These are phyloP conservation scores for Gryganskiella cystojenkinii DNA, from an alignment of 192 early-diverging fungal genomes.

Conservation along the genomic window DNA sequence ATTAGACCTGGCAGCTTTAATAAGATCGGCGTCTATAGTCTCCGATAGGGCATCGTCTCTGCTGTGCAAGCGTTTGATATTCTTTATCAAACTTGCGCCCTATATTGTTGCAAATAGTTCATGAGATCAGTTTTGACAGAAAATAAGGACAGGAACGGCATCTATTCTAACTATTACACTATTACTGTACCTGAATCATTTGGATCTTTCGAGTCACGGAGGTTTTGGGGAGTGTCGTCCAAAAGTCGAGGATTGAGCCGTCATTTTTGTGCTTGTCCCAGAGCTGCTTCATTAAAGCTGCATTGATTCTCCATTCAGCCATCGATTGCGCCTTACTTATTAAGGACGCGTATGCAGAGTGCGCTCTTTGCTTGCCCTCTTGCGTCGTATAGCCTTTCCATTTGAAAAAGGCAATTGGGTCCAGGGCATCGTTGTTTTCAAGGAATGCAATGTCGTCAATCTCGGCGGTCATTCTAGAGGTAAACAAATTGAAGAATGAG, in stretches of 20 bases:
- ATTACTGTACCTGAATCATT: slow-evolving; percentile 6
- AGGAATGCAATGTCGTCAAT: slow-evolving; percentile 4
- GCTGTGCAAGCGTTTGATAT: slow-evolving; percentile 23
- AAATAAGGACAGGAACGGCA: not conserved
- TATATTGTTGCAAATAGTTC: not conserved
- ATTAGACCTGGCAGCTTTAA: not conserved
- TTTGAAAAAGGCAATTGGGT: slow-evolving; percentile 7
- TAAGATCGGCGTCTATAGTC: slow-evolving; percentile 12
- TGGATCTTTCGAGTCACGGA: slow-evolving; percentile 4
- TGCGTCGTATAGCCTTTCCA: slow-evolving; percentile 5
- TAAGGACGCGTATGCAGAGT: not conserved
- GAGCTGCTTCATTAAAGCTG: not conserved
- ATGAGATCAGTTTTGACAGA: not conserved
- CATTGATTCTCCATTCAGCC: not conserved
- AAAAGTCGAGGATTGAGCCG: not conserved
- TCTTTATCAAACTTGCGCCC: not conserved
- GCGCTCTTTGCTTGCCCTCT: not conserved
- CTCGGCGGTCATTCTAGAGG: not conserved
- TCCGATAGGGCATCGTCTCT: slow-evolving; percentile 17
- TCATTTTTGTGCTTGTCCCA: not conserved
- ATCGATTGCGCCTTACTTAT: slow-evolving; percentile 1
- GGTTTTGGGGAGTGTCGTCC: not conserved
- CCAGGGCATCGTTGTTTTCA: slow-evolving; percentile 2
- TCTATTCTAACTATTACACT: not conserved
- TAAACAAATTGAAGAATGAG: no score